Base-by-base conservation (phyloP, 1,284 basidiomycete species). In the Paramarasmius palmivorus region DNA sequence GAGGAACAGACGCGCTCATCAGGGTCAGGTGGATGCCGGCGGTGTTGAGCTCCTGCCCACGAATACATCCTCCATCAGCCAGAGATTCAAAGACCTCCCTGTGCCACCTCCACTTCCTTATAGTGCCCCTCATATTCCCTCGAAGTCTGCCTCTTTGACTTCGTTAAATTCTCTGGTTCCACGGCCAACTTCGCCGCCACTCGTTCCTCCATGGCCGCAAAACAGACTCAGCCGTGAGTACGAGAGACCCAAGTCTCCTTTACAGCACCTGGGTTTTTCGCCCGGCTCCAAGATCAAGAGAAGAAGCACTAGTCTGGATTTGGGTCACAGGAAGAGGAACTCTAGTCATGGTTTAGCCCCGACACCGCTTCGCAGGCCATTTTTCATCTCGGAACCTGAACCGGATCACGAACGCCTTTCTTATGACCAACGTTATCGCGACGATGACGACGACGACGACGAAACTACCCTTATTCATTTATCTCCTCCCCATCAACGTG, bases 171-270 rank as follows among this genome's bases (percentile, higher is more conserved):
- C 44, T 37, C 12, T 44, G 14, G 15, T 36, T 20, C 32, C 44
- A n/a, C 40, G 15, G 22, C 23, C 19, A 35, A 40, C 20, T 29
- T 32, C n/a, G 26, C 37, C 20, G 19, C 26, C 44, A 8, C 25
- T 26, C 8, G n/a, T 19, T 4, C 25, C 44, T 29, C 25, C 25
- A 8, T 32, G 23, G 25, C 26, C 23, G 17, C 23, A 46, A 12
- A 32, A 32, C 48, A 42, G 39, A 19, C 47, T 50, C 40, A 34
- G 26, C 17, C 50, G 10, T 36, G 49, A 50, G 23, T 37, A 49
- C 12, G 55, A 56, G 25, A 39, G 55, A 8, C 55, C 55, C 19
- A 57, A 57, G 23, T 57, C 55, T 22, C 55, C 55, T 5, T n/a
- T 53, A 23, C 52, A 57, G 15, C 17, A 39, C 36, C 15, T 56